Conservation (phyloP, 2,329 filamentous ascomycete genomes). For the Fonsecaea monophora region DNA sequence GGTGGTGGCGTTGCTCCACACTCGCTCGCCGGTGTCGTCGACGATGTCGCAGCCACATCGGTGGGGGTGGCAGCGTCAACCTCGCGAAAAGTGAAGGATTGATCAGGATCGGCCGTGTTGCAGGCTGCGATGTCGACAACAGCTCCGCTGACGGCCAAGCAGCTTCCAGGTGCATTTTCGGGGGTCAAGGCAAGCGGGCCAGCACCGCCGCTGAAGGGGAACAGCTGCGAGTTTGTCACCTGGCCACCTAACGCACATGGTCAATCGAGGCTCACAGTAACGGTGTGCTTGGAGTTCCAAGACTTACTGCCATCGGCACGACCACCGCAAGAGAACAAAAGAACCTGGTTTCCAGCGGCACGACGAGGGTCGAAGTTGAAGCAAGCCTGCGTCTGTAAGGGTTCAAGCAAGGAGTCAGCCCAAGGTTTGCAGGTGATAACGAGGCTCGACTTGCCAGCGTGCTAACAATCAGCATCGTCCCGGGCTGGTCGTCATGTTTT, state of each 20-base stretch:
- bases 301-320: slow-evolving; percentile 60
- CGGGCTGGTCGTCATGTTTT: slow-evolving; percentile 58
- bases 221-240: slow-evolving; percentile 32
- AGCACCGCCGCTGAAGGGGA: slow-evolving; percentile 27
- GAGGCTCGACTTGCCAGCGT: slow-evolving; percentile 50
- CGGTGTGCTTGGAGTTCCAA: background rate
- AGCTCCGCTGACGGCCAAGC: slow-evolving; percentile 26
- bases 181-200: slow-evolving; percentile 27
- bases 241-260: slow-evolving; percentile 20
- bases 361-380: slow-evolving; percentile 64
- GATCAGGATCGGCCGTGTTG: slow-evolving; percentile 21
- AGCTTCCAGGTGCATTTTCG: slow-evolving; percentile 27
- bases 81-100: slow-evolving; percentile 30
- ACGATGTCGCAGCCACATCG: background rate
- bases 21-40: no score
- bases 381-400: slow-evolving; percentile 60
- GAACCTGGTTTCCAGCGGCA: slow-evolving; percentile 59
- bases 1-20: no score
- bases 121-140: slow-evolving; percentile 31
- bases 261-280: background rate
- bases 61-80: background rate
- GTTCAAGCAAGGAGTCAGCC: background rate
- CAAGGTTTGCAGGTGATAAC: no score
- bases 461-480: slow-evolving; percentile 61
- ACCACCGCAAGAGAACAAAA: slow-evolving; percentile 66